Percentiles rank a stretch among this genome's conserved stretches.
These are phyloP conservation scores for Leptographium flavum DNA, from an alignment of 2,329 filamentous ascomycete genomes.

Conservation along the genomic window DNA sequence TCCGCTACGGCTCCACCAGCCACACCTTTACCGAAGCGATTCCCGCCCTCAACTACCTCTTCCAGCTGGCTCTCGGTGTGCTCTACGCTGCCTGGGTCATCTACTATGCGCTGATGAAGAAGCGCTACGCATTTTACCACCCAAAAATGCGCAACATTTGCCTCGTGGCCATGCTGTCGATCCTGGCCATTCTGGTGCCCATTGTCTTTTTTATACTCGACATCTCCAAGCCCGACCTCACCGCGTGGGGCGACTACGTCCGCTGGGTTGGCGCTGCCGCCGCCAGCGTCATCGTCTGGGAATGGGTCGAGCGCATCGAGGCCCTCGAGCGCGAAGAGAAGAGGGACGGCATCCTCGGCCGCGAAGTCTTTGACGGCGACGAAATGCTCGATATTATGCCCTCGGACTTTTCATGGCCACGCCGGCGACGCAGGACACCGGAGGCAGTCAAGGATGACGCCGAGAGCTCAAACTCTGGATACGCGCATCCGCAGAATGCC, in stretches of 20 bases:
- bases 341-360: conserved; percentile 80
- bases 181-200: conserved; percentile 72
- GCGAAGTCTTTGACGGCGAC: conserved; percentile 87
- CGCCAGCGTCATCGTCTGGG: conserved; percentile 94
- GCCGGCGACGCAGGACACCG: conserved; percentile 22
- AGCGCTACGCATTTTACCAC: conserved; percentile 82
- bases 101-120: conserved; percentile 86
- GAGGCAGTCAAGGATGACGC: conserved; percentile 13
- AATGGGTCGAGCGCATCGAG: conserved; percentile 94
- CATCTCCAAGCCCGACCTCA: conserved; percentile 71
- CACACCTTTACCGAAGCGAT: conserved; percentile 75
- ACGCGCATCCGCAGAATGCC: not conserved
- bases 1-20: conserved; percentile 39
- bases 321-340: conserved; percentile 84
- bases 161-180: conserved; percentile 63
- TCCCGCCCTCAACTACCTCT: conserved; percentile 80
- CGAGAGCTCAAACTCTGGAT: not conserved
- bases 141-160: conserved; percentile 81
- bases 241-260: conserved; percentile 90
- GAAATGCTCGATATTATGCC: conserved; percentile 64
- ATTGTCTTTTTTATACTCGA: conserved; percentile 90
- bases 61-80: conserved; percentile 73
- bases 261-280: conserved; percentile 92
- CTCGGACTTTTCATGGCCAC: conserved; percentile 33
- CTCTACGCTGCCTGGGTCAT: conserved; percentile 89